phyloP scores from a whole-genome alignment of 371 early-diverging fungal species.

The Circinella umbellata region DNA sequence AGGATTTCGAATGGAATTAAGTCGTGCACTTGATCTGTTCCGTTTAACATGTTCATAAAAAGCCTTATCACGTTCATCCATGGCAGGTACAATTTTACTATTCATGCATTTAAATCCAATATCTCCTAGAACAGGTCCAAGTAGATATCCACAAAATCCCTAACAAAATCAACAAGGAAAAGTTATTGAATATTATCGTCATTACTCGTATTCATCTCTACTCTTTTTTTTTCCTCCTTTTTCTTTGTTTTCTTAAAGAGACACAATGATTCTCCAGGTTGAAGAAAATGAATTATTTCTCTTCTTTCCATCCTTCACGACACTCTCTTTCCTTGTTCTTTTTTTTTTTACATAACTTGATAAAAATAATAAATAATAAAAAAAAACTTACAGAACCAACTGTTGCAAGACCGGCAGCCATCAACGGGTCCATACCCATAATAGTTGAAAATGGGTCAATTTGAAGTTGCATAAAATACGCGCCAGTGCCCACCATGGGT shows the following conservation, averaged over 20 bases:
- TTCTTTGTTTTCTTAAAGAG: not conserved
- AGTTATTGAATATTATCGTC: no score
- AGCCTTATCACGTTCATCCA: conserved; percentile 77
- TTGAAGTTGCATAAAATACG: conserved; percentile 75
- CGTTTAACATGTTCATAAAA: conserved; percentile 82
- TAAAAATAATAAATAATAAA: not conserved
- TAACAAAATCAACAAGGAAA: conserved; percentile 11
- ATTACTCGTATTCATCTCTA: no score
- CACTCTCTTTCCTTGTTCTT: no score
- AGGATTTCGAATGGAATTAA: conserved; percentile 78
- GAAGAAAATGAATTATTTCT: no score
- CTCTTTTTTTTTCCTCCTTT: not conserved
- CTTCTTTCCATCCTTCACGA: no score
- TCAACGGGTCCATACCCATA: conserved; percentile 80
- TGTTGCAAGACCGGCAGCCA: conserved; percentile 69
- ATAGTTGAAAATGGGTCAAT: conserved; percentile 80
- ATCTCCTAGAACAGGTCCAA: conserved; percentile 75
- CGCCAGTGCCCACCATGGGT: conserved; percentile 65
- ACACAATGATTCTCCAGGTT: no score
- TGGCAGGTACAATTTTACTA: conserved; percentile 51
- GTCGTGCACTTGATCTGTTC: conserved; percentile 80
- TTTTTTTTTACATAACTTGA: no score
- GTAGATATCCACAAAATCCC: conserved; percentile 68
- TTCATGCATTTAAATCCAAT: conserved; percentile 66
- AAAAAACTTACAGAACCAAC: conserved; percentile 50